A percentile compares a stretch with the other conserved stretches of the same genome.
These are phyloP conservation scores for Neofusicoccum laricinum DNA, from an alignment of 2,329 filamentous ascomycete genomes.

Conservation along the genomic window DNA sequence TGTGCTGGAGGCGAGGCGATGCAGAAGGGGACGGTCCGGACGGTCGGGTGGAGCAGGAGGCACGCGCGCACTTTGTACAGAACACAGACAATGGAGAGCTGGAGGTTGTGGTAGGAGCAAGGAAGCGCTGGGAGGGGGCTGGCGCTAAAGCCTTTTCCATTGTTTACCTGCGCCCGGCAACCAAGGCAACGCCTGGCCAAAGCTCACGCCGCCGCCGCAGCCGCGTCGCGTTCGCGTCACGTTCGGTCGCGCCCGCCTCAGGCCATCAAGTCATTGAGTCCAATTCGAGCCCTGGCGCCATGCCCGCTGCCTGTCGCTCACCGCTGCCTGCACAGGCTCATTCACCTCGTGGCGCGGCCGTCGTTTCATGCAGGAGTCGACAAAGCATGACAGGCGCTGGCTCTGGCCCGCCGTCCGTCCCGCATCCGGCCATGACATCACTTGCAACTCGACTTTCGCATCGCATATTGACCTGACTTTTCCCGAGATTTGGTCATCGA, in stretches of 20 bases:
- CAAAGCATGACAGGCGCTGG: not conserved
- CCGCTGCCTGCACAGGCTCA: not conserved
- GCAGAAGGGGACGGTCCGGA: not conserved
- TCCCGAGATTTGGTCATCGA: no score
- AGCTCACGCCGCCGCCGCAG: not conserved
- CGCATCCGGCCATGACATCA: not conserved
- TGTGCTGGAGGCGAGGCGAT: not conserved
- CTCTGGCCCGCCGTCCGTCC: not conserved
- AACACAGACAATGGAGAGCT: not conserved
- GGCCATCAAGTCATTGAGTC: not conserved
- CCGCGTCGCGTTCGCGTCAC: conserved; percentile 1
- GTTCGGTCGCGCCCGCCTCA: not conserved
- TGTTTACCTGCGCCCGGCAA: conserved; percentile 9
- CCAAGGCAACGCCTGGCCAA: not conserved
- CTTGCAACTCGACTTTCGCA: conserved; percentile 11
- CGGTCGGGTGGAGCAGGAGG: not conserved
- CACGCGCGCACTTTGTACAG: conserved; percentile 4
- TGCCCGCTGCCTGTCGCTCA: not conserved
- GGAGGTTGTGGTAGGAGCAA: conserved; percentile 7
- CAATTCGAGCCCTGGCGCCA: not conserved
- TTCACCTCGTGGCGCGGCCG: not conserved
- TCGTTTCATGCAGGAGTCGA: not conserved
- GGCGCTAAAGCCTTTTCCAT: conserved; percentile 6
- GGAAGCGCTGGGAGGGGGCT: not conserved
- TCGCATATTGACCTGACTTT: no score